Percentiles rank a stretch among this genome's conserved stretches.
Evolutionary conservation across 2,329 filamentous ascomycete genomes (phyloP).

Genomic region (Sphaerulina vaccinii): DNA sequence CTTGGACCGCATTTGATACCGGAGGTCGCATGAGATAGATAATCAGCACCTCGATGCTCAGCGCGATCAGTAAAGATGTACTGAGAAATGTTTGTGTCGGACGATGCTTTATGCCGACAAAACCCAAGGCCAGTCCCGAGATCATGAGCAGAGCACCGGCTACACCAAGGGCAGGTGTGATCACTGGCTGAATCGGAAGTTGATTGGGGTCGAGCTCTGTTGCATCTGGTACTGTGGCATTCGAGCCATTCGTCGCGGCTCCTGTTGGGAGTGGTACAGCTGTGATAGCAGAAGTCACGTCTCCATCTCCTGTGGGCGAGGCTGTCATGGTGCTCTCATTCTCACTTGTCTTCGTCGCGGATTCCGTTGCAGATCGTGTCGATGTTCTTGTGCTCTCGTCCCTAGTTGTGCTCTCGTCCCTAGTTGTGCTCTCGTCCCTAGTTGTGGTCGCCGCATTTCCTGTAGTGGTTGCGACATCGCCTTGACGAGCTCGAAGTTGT

Average conservation of each 20-base stretch:
- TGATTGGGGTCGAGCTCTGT: conserved; percentile 2
- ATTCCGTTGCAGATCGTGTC: conserved; percentile 7
- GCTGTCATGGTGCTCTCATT: conserved; percentile 4
- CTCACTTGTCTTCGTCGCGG: neutral
- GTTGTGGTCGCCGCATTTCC: conserved; percentile 1
- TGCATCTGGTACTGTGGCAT: conserved; percentile 11
- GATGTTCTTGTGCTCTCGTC: conserved; percentile 5
- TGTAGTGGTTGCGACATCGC: conserved; percentile 7
- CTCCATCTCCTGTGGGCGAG: conserved; percentile 1
- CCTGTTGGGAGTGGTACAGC: conserved; percentile 13
- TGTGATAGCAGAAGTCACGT: conserved; percentile 19
- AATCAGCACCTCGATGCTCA: conserved; percentile 77
- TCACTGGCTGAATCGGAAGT: conserved; percentile 68
- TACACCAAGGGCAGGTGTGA: conserved; percentile 80
- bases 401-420: conserved; percentile 5
- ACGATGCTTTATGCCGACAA: conserved; percentile 80
- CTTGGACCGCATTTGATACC: conserved; percentile 72
- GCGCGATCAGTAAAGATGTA: conserved; percentile 66
- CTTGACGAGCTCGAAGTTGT: conserved; percentile 11
- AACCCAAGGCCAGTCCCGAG: conserved; percentile 66
- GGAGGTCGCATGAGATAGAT: conserved; percentile 84
- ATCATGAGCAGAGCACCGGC: conserved; percentile 73
- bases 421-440: conserved; percentile 5
- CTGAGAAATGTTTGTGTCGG: conserved; percentile 78
- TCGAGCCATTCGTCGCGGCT: conserved; percentile 2